These are phyloP conservation scores for Paraphoma sp. DNA, from an alignment of 2,329 filamentous ascomycete genomes.

Conservation along the genomic window DNA sequence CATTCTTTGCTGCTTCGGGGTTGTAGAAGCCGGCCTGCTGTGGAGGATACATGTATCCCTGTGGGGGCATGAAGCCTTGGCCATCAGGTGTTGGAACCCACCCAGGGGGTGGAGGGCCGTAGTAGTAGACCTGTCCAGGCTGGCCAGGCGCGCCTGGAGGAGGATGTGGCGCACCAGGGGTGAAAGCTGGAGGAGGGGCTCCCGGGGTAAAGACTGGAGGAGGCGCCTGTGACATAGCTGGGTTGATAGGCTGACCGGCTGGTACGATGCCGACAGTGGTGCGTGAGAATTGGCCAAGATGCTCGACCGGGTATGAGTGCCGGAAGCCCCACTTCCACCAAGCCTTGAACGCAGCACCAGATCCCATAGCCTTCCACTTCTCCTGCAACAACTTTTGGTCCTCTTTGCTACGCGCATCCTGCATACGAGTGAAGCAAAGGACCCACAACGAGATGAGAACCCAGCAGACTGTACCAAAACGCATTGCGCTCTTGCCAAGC, in stretches of 20 bases:
- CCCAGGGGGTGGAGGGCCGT: constrained; percentile 28
- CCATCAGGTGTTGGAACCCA: constrained; percentile 26
- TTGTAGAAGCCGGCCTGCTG: constrained; percentile 26
- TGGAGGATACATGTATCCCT: constrained; percentile 20
- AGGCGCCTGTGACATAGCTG: constrained; percentile 29
- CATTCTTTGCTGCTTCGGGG: constrained; percentile 17
- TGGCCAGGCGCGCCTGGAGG: constrained; percentile 11
- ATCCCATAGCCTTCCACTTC: constrained; percentile 37
- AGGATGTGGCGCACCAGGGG: background rate
- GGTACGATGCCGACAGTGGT: constrained; percentile 39
- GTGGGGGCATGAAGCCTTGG: constrained; percentile 20
- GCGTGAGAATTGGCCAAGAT: constrained; percentile 38
- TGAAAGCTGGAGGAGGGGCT: constrained; percentile 7
- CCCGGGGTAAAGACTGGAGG: constrained; percentile 9
- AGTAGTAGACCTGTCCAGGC: constrained; percentile 31
- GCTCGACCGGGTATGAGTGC: constrained; percentile 34
- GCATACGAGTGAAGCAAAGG: constrained; percentile 40
- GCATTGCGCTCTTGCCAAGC: constrained; percentile 37
- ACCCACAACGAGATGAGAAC: constrained; percentile 38
- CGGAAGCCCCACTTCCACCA: constrained; percentile 44
- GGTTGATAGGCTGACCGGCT: constrained; percentile 30
- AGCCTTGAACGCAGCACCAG: constrained; percentile 37
- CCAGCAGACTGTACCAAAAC: constrained; percentile 42
- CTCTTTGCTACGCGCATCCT: constrained; percentile 36
- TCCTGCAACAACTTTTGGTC: constrained; percentile 38